A percentile compares a stretch with the other conserved stretches of the same genome.
phyloP scores from a whole-genome alignment of 805 yeast genomes.

The Candida anglica region DNA sequence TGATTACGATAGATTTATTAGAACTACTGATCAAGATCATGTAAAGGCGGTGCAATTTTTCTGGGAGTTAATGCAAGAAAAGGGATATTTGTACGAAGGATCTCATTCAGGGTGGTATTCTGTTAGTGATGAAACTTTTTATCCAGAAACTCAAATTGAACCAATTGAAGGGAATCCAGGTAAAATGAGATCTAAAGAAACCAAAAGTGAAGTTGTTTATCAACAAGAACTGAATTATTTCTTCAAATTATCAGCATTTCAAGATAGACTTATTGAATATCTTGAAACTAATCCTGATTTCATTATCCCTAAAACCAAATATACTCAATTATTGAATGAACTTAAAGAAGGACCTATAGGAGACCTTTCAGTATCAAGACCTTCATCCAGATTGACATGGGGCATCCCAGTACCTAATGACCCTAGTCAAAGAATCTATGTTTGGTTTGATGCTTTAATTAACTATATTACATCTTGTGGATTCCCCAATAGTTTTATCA shows the following conservation, averaged over 20 bases:
- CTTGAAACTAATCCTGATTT: slow-evolving; percentile 50
- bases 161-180: slow-evolving; percentile 18
- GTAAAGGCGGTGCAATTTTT: slow-evolving; percentile 55
- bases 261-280: slow-evolving; percentile 45
- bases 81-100: slow-evolving; percentile 76
- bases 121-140: slow-evolving; percentile 90
- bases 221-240: slow-evolving; percentile 85
- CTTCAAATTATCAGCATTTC: slow-evolving; percentile 67
- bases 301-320: slow-evolving; percentile 62
- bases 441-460: slow-evolving; percentile 93
- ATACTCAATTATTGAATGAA: slow-evolving; percentile 53
- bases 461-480: slow-evolving; percentile 78
- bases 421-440: slow-evolving; percentile 75
- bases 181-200: slow-evolving; percentile 53
- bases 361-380: slow-evolving; percentile 88
- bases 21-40: slow-evolving; percentile 90
- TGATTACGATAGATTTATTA: slow-evolving; percentile 68
- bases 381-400: slow-evolving; percentile 75
- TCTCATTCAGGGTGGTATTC: slow-evolving; percentile 94
- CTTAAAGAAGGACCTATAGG: slow-evolving; percentile 43
- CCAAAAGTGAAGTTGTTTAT: slow-evolving; percentile 70
- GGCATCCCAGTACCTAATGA: slow-evolving; percentile 88
- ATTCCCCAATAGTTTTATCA: slow-evolving; percentile 25
- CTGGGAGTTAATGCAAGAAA: slow-evolving; percentile 60
- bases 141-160: slow-evolving; percentile 74